Conservation (phyloP, 78 protist genomes). For the Dictyostelium brefeldianum region DNA sequence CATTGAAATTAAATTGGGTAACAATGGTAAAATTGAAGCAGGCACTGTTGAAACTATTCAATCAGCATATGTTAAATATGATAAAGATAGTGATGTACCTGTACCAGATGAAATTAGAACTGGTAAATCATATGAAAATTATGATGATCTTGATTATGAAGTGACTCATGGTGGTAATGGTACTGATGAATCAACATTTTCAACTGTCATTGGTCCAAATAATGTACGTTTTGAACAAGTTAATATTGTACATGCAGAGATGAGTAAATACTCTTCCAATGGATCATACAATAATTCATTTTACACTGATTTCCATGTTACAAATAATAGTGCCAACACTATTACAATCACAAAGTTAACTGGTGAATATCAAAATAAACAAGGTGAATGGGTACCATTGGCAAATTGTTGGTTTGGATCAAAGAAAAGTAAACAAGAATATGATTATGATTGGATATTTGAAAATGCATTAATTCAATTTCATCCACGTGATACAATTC, state of each 20-base stretch:
- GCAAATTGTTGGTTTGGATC: slow-evolving; percentile 30
- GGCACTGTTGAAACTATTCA: slow-evolving; percentile 7
- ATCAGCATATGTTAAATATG: slow-evolving; percentile 29
- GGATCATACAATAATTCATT: not conserved
- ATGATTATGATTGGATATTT: slow-evolving; percentile 41
- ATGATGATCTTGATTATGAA: slow-evolving; percentile 1
- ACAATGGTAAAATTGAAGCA: slow-evolving; percentile 8
- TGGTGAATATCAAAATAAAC: slow-evolving; percentile 36
- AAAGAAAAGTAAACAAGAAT: not conserved
- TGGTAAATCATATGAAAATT: slow-evolving; percentile 36
- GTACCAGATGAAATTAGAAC: slow-evolving; percentile 25
- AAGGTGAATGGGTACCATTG: slow-evolving; percentile 32
- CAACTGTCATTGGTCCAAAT: slow-evolving; percentile 21
- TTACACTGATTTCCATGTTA: slow-evolving; percentile 65
- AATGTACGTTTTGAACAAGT: slow-evolving; percentile 55
- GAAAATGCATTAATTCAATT: slow-evolving; percentile 20
- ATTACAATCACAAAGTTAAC: slow-evolving; percentile 50
- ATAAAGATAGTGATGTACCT: not conserved
- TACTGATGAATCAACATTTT: not conserved
- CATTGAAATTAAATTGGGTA: not conserved
- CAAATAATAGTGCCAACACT: slow-evolving; percentile 11
- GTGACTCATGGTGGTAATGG: slow-evolving; percentile 63
- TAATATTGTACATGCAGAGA: slow-evolving; percentile 24
- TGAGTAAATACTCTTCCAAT: not conserved
- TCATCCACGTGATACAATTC: slow-evolving; percentile 22